phyloP scores from a whole-genome alignment of 1,284 basidiomycete genomes.

The Pholiota adiposa region DNA sequence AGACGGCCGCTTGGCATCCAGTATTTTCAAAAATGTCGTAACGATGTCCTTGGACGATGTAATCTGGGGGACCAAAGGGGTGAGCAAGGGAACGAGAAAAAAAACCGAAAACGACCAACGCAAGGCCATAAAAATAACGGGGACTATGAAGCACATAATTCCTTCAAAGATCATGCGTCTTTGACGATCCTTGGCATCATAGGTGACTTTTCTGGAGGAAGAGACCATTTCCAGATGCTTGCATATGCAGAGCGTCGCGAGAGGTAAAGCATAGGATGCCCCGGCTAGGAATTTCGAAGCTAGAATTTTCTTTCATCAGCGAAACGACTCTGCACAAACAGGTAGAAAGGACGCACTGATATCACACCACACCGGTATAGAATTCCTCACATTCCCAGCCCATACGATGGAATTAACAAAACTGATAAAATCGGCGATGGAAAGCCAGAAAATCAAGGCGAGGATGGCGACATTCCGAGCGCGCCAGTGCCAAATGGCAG shows the following conservation, averaged over 20 bases:
- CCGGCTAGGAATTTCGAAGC: constrained; percentile 32
- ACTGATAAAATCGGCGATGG: constrained; percentile 47
- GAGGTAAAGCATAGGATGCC: constrained; percentile 32
- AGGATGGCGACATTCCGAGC: constrained; percentile 58
- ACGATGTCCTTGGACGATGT: constrained; percentile 54
- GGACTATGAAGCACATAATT: constrained; percentile 43
- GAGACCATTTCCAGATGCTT: constrained; percentile 45
- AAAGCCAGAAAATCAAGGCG: constrained; percentile 55
- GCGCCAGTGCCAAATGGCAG: constrained; percentile 53
- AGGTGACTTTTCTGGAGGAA: constrained; percentile 32
- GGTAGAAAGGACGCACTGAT: constrained; percentile 28
- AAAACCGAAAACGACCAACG: constrained; percentile 35
- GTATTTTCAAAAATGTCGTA: constrained; percentile 60
- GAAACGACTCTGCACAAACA: not conserved
- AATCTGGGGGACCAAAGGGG: constrained; percentile 33
- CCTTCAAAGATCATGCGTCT: constrained; percentile 43
- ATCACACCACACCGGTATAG: constrained; percentile 60
- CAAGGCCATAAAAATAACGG: constrained; percentile 44
- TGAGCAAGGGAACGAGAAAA: not conserved
- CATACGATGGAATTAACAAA: constrained; percentile 57
- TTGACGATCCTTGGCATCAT: constrained; percentile 16
- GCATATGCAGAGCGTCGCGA: constrained; percentile 45
- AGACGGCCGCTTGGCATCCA: constrained; percentile 51
- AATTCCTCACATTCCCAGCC: constrained; percentile 43
- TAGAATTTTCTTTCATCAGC: constrained; percentile 16